Evolutionary conservation across 1,284 basidiomycete genomes (phyloP), one percentile per base, ranked within the genome.

Genomic region (Spongiforma sp.): DNA sequence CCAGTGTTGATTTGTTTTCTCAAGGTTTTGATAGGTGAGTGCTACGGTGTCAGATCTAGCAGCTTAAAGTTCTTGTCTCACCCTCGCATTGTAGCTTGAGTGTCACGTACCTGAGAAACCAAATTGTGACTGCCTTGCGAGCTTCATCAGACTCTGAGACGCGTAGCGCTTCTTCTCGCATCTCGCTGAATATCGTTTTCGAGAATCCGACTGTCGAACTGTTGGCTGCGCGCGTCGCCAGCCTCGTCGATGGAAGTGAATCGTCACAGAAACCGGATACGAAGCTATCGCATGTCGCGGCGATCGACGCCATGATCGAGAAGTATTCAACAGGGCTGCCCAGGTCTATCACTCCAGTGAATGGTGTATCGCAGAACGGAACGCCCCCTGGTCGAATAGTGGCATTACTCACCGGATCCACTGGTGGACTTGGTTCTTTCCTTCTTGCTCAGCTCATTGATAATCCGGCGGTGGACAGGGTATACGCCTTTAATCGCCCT

Each of bases 51-150:
- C 21, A 7, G 7, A 10, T 7, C 28, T 10, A 3, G 21, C 4
- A 15, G 17, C n/a, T 33, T 37, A 36, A 6, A 2, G 28, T n/a
- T 33, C 12, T 17, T 7, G 11, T 30, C 55, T 41, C n/a, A 52
- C 55, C n/a, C 33, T 36, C 11, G 17, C 34, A 46, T 24, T 19
- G 3, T 8, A 68, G 66, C 14, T 39, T 66, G 43, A 62, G 58
- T 36, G 67, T 52, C 17, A 65, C 65, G 6, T 52, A 69, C 62
- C 64, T 76, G 19, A 64, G 71, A 21, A 76, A 75, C 60, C 67
- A 65, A 19, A 67, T 77, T 21, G 59, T 73, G 30, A 65, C 64
- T n/a, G 67, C 69, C 9, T 62, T 77, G 17, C 62, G 64, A 9
- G 54, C 15, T 8, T 64, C 71, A 2, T 21, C 53, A 1, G 64